phyloP scores from a whole-genome alignment of 2,329 filamentous ascomycete species.

The Akanthomyces muscarius region DNA sequence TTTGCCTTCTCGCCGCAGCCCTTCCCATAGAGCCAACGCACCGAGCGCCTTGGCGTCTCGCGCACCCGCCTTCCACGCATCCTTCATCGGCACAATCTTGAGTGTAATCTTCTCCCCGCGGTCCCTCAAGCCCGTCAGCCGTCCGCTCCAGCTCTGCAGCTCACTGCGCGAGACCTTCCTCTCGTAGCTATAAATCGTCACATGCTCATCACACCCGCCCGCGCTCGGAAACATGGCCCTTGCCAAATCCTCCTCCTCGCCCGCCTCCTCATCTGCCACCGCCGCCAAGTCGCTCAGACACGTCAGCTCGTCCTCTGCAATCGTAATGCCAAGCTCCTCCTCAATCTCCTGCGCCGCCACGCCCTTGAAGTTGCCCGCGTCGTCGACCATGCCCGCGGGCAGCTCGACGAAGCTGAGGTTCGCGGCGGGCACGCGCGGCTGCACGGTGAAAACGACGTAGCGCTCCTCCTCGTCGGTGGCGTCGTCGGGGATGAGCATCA shows the following conservation, averaged over 20 bases:
- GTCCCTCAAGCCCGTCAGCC: slow-evolving; percentile 53
- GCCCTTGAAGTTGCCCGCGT: slow-evolving; percentile 50
- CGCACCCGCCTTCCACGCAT: slow-evolving; percentile 55
- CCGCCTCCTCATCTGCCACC: slow-evolving; percentile 24
- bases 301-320: slow-evolving; percentile 43
- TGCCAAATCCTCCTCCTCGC: slow-evolving; percentile 39
- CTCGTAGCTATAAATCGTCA: slow-evolving; percentile 56
- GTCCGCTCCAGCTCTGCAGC: slow-evolving; percentile 53
- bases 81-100: slow-evolving; percentile 52
- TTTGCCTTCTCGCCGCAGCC: slow-evolving; percentile 45
- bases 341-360: slow-evolving; percentile 56
- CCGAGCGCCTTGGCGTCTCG: slow-evolving; percentile 58
- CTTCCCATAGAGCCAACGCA: slow-evolving; percentile 57
- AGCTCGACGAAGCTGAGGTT: slow-evolving; percentile 54
- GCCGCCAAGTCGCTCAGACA: slow-evolving; percentile 50
- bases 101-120: slow-evolving; percentile 60
- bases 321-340: slow-evolving; percentile 55
- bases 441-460: slow-evolving; percentile 56
- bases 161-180: slow-evolving; percentile 45
- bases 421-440: slow-evolving; percentile 53
- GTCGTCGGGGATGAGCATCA: slow-evolving; percentile 53
- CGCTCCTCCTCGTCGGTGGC: slow-evolving; percentile 38
- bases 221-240: slow-evolving; percentile 54
- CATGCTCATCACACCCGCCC: slow-evolving; percentile 58
- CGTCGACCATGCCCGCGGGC: slow-evolving; percentile 57